Percentiles rank a stretch among this genome's conserved stretches.
These are phyloP conservation scores for Venturia carpophila DNA, from an alignment of 2,329 filamentous ascomycete species.

Conservation along the genomic window DNA sequence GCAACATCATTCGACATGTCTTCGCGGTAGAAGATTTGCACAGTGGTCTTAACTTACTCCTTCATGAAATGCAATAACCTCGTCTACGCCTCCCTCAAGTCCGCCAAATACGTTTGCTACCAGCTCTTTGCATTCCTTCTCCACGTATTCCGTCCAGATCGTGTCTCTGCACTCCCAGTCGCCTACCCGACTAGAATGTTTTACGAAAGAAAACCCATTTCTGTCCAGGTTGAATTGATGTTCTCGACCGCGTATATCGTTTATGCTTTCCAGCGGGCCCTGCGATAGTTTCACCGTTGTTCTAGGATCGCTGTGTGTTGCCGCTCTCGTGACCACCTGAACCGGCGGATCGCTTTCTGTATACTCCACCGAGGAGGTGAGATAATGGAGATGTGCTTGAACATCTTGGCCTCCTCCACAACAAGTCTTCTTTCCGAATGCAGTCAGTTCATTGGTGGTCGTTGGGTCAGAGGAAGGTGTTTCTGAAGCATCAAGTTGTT, in stretches of 20 bases:
- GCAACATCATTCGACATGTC: constrained; percentile 20
- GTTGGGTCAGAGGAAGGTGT: neutral
- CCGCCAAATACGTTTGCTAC: constrained; percentile 11
- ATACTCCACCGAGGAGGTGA: constrained; percentile 25
- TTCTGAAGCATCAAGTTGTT: neutral
- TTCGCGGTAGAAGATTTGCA: neutral
- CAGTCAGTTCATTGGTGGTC: neutral
- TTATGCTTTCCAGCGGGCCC: constrained; percentile 12
- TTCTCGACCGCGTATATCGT: constrained; percentile 18
- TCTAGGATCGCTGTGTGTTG: constrained; percentile 24
- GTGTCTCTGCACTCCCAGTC: constrained; percentile 16
- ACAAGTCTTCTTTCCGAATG: neutral
- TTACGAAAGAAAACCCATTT: constrained; percentile 19
- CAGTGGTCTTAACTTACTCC: neutral
- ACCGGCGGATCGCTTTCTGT: constrained; percentile 23
- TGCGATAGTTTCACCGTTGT: constrained; percentile 21
- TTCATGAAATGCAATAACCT: constrained; percentile 16
- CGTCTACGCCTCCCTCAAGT: constrained; percentile 14
- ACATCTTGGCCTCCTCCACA: constrained; percentile 18
- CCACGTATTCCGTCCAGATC: constrained; percentile 18
- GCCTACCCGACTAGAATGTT: constrained; percentile 5
- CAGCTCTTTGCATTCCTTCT: constrained; percentile 14
- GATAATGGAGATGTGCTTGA: constrained; percentile 25
- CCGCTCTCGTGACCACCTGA: constrained; percentile 22
- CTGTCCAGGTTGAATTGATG: constrained; percentile 18